Evolutionary conservation across 208 protist species (phyloP), one percentile per base, ranked within the genome.

Genomic region (Crithidia acanthocephali): DNA sequence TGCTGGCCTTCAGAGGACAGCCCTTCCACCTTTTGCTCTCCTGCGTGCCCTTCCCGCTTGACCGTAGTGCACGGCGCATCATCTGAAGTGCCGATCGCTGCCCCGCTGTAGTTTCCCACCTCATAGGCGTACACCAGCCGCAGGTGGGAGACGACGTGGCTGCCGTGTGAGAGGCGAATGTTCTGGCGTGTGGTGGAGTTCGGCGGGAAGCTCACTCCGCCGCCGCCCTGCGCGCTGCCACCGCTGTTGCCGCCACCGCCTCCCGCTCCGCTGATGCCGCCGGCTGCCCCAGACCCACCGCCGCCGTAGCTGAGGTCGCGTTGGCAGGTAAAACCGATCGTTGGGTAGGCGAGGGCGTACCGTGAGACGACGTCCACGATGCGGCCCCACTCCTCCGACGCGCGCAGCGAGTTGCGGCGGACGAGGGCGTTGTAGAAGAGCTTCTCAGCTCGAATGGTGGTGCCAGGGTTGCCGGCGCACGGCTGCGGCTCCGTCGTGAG

Each of bases 381-480:
- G 47, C 85, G 81, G 50, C 80, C 69, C 79, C 97, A 98, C 83
- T 99, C 99, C 40, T 99, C 97, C 0, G 76, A 72, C 0, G 83
- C 48, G 18, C 86, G 94, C 32, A 91, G 85, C 0, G 97, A 92
- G 6, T 84, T 75, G 16, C 90, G 85, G 25, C 96, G 86, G 40
- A 92, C 76, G 3, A 84, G 59, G 13, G 79, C 62, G 66, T 96
- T 95, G 82, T 96, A 97, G 72, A 98, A 98, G 68, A 98, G 87
- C 56, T 95, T 83, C 70, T 97, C 90, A 0, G 82, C 92, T 11
- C 81, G 82, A 40, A 98, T 94, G 37, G 72, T 88, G 27, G 95
- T 97, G 50, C 95, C 95, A 16, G 67, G 63, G 78, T 82, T 98
- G 59, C 91, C 90, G 0, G 92, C 85, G 71, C 83, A 90, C 27